A percentile compares a stretch with the other conserved stretches of the same genome.
phyloP scores from a whole-genome alignment of 371 early-diverging fungal species.

The Phascolomyces articulosus region DNA sequence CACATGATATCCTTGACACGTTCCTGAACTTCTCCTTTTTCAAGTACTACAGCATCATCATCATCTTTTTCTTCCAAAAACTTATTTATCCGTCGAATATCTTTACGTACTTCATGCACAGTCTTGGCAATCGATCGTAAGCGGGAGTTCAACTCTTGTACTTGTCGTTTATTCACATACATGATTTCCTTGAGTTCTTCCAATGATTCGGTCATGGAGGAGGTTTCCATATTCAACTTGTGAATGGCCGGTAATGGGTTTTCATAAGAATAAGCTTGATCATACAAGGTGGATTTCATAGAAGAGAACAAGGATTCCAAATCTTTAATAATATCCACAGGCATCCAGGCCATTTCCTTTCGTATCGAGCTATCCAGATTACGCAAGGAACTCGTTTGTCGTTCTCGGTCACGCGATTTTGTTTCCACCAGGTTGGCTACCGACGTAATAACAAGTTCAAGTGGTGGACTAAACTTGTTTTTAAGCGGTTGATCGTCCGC shows the following conservation, averaged over 20 bases:
- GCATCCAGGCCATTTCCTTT: conserved; percentile 45
- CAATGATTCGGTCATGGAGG: conserved; percentile 44
- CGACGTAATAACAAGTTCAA: conserved; percentile 49
- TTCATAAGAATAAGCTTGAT: conserved; percentile 37
- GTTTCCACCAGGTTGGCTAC: conserved; percentile 45
- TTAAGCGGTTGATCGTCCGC: conserved; percentile 28
- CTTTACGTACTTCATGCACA: conserved; percentile 54
- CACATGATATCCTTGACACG: conserved; percentile 57
- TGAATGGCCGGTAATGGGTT: conserved; percentile 46
- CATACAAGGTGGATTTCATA: conserved; percentile 40
- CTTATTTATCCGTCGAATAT: conserved; percentile 52
- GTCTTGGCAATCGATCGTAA: conserved; percentile 55
- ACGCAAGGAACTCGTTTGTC: conserved; percentile 43
- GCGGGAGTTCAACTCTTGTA: conserved; percentile 47
- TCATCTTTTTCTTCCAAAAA: conserved; percentile 53
- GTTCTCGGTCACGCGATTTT: conserved; percentile 50
- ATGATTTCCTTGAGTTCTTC: conserved; percentile 57
- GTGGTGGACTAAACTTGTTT: conserved; percentile 41
- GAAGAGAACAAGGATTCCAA: conserved; percentile 34
- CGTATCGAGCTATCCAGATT: conserved; percentile 39
- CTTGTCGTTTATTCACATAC: conserved; percentile 54
- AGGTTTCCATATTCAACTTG: conserved; percentile 43
- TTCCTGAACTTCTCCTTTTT: conserved; percentile 53
- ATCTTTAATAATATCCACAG: conserved; percentile 36
- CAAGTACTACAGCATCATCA: conserved; percentile 52